Evolutionary conservation across 495 filamentous ascomycete species (phyloP).

Genomic region (Oidiodendron maius): DNA sequence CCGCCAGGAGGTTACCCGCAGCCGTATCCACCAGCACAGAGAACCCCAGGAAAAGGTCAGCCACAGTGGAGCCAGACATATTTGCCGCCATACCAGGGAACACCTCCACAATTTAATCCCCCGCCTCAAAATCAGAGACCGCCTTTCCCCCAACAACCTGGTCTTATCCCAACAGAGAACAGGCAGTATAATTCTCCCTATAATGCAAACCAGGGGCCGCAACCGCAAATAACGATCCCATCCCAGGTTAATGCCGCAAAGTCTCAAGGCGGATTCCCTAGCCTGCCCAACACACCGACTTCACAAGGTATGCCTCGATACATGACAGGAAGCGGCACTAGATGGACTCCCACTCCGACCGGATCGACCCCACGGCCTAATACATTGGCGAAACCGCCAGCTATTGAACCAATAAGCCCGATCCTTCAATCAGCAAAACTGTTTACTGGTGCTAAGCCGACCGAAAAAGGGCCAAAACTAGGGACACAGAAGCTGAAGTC

Average conservation of each 20-base stretch:
- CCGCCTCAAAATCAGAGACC: conserved; percentile 7
- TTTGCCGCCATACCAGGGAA: conserved; percentile 1
- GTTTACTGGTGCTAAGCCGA: conserved; percentile 20
- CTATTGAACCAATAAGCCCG: conserved; percentile 41
- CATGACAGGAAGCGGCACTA: conserved; percentile 38
- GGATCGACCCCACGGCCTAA: conserved; percentile 36
- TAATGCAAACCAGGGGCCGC: conserved; percentile 11
- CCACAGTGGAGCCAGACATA: conserved; percentile 13
- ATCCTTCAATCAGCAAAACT: conserved; percentile 28
- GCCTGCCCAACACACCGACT: conserved; percentile 16
- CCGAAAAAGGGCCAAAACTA: conserved; percentile 19
- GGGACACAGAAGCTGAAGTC: conserved; percentile 16
- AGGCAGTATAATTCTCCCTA: conserved; percentile 24
- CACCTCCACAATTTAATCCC: conserved; percentile 4
- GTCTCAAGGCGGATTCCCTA: conserved; percentile 2
- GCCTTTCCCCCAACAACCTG: conserved; percentile 10
- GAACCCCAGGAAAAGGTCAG: conserved; percentile 40
- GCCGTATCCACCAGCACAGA: conserved; percentile 11
- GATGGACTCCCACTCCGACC: conserved; percentile 38
- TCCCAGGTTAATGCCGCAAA: neutral
- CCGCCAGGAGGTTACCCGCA: conserved; percentile 18
- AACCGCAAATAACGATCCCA: neutral
- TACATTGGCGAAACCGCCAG: conserved; percentile 32
- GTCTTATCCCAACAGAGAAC: conserved; percentile 11
- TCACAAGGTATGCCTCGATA: conserved; percentile 5